phyloP scores from a whole-genome alignment of 768 basidiomycete species.

The Mycena vitilis region DNA sequence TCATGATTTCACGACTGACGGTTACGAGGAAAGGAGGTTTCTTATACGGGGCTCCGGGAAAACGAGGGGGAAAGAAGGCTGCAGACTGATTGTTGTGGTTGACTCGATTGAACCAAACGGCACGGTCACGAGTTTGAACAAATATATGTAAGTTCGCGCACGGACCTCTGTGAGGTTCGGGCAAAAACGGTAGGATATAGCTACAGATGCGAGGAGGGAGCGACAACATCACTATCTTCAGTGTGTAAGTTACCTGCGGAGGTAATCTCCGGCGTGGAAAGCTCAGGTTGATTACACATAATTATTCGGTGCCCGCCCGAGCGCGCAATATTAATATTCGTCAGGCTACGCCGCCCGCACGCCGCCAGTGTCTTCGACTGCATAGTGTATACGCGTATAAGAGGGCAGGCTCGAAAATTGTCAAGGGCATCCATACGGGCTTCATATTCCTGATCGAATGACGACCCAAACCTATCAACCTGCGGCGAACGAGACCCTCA shows the following conservation, averaged over 20 bases:
- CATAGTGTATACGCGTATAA: neutral
- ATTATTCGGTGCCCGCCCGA: slow-evolving; percentile 16
- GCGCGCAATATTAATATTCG: neutral
- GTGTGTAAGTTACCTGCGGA: too few species aligned
- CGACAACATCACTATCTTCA: too few species aligned
- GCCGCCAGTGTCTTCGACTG: neutral
- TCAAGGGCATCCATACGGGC: neutral
- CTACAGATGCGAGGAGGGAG: too few species aligned
- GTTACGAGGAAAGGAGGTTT: too few species aligned
- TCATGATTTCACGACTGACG: too few species aligned
- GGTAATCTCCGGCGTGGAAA: neutral
- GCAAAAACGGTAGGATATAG: too few species aligned
- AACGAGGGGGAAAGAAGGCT: too few species aligned
- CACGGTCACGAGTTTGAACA: slow-evolving; percentile 1
- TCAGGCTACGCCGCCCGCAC: slow-evolving; percentile 16
- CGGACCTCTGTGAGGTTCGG: too few species aligned
- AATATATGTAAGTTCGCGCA: neutral
- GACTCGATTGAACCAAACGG: neutral
- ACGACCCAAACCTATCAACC: slow-evolving; percentile 22
- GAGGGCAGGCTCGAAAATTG: neutral
- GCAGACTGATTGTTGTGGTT: too few species aligned
- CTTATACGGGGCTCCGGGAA: too few species aligned
- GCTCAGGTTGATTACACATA: neutral
- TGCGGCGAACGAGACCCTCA: slow-evolving; percentile 20
- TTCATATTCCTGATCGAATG: neutral